Evolutionary conservation across 2,329 filamentous ascomycete genomes (phyloP).

Genomic region (Pseudogymnoascus sp.): DNA sequence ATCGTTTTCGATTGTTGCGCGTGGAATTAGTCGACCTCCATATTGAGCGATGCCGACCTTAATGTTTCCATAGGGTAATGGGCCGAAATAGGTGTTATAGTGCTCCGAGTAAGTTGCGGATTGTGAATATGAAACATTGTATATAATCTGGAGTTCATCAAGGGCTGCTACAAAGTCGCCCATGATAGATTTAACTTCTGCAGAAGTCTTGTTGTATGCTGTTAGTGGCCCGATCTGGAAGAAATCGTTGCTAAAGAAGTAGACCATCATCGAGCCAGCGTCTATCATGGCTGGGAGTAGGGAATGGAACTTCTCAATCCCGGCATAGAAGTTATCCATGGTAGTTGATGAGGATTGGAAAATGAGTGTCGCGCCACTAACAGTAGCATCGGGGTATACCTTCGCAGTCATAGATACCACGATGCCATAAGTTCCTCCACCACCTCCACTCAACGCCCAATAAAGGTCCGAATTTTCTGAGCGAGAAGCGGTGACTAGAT

Average conservation of each 20-base stretch:
- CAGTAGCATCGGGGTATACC: slow-evolving; percentile 36
- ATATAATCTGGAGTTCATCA: slow-evolving; percentile 29
- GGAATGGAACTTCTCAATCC: slow-evolving; percentile 38
- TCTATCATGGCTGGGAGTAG: slow-evolving; percentile 40
- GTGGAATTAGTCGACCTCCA: slow-evolving; percentile 38
- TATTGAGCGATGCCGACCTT: slow-evolving; percentile 28
- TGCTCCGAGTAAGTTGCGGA: slow-evolving; percentile 24
- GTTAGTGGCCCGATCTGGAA: slow-evolving; percentile 42
- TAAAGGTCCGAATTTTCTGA: slow-evolving; percentile 47
- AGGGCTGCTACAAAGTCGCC: slow-evolving; percentile 37
- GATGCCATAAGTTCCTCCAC: slow-evolving; percentile 50
- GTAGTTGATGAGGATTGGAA: slow-evolving; percentile 31
- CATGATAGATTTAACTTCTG: slow-evolving; percentile 38
- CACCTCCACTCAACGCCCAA: slow-evolving; percentile 55
- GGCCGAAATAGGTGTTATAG: slow-evolving; percentile 26
- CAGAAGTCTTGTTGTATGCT: slow-evolving; percentile 37
- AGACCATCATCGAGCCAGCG: slow-evolving; percentile 41
- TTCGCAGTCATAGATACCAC: slow-evolving; percentile 48
- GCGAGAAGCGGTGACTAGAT: slow-evolving; percentile 40
- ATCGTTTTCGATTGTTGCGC: slow-evolving; percentile 26
- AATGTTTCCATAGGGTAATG: slow-evolving; percentile 25
- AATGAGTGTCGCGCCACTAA: slow-evolving; percentile 37
- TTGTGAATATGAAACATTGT: slow-evolving; percentile 20
- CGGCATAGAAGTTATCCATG: slow-evolving; percentile 40
- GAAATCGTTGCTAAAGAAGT: slow-evolving; percentile 38